Base-by-base conservation (phyloP, 2,329 filamentous ascomycete genomes). In the Aspergillus sp. region DNA sequence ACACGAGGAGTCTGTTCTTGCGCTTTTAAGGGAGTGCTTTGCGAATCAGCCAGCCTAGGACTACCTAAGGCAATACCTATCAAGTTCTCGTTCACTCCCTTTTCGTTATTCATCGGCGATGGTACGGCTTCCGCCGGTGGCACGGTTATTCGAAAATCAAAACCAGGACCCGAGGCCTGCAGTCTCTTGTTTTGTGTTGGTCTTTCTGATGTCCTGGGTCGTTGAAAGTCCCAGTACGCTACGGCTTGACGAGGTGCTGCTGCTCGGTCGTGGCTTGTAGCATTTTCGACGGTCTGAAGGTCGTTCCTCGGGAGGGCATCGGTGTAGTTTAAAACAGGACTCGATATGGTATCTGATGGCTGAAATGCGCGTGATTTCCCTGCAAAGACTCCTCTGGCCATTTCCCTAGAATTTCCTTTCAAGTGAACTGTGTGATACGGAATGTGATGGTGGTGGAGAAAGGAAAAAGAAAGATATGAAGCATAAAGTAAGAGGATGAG, bases 61-160 rank as follows among this genome's bases (percentile, higher is more conserved):
- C 85, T 89, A 29, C 85, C 86, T 44, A 89, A 67, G 1, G 86
- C 86, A 75, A 90, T 83, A 7, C 86, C 86, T 48, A 90, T 89
- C 53, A 71, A 73, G 48, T 70, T 67, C 36, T 72, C 70, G 6
- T 69, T 65, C 6, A 46, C 46, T 29, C 52, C 48, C 31, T 49
- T 45, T 13, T 53, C 51, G 9, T 49, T 44, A 6, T 37, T 40
- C 4, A 47, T 40, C 3, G 47, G 49, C 0, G 49, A 46, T n/a
- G 47, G 46, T 6, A 60, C 40, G 1, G 47, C 50, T 38, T 59
- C 57, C 13, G 56, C 48, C 3, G 59, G 57, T 5, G 59, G 61
- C 10, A 51, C 47, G 1, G 57, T 57, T 26, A 65, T 49, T 13
- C 49, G 52, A 44, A 66, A 65, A 42, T 67, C 61, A 42, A 65